phyloP scores from a whole-genome alignment of 768 basidiomycete genomes.

The Lactarius sanguifluus region DNA sequence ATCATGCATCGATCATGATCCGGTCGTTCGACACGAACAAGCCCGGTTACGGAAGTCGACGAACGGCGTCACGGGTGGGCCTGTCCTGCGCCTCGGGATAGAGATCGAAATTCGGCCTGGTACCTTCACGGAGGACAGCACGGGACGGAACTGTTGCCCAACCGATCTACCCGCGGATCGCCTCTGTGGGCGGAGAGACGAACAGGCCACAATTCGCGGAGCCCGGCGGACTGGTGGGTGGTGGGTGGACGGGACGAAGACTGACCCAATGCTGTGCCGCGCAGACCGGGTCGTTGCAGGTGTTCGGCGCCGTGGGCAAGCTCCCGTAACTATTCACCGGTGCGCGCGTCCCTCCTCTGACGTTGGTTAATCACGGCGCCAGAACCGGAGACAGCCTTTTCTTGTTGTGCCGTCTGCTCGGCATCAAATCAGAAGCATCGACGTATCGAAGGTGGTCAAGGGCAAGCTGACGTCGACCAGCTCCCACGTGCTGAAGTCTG shows the following conservation, averaged over 20 bases:
- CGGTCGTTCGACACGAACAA: too few species aligned
- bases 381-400: constrained; percentile 92
- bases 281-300: constrained; percentile 97
- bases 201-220: constrained; percentile 96
- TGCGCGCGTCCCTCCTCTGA: constrained; percentile 34
- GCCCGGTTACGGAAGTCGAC: too few species aligned
- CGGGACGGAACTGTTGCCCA: too few species aligned
- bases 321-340: constrained; percentile 85
- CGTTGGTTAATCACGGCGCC: neutral
- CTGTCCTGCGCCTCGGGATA: too few species aligned
- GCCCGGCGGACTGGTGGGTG: constrained; percentile 96
- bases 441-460: constrained; percentile 82
- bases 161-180: too few species aligned
- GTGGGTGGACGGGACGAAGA: constrained; percentile 94
- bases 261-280: constrained; percentile 94
- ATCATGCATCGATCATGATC: too few species aligned
- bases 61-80: too few species aligned
- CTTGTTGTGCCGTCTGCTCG: constrained; percentile 60
- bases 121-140: too few species aligned
- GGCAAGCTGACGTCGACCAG: constrained; percentile 95
- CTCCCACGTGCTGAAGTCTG: constrained; percentile 75
- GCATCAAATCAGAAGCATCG: constrained; percentile 75
- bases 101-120: too few species aligned
- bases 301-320: constrained; percentile 91
- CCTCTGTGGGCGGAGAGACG: constrained; percentile 91